A percentile compares a stretch with the other conserved stretches of the same genome.
Evolutionary conservation across 1,284 basidiomycete species (phyloP).

Genomic region (Phlebopus sp.): DNA sequence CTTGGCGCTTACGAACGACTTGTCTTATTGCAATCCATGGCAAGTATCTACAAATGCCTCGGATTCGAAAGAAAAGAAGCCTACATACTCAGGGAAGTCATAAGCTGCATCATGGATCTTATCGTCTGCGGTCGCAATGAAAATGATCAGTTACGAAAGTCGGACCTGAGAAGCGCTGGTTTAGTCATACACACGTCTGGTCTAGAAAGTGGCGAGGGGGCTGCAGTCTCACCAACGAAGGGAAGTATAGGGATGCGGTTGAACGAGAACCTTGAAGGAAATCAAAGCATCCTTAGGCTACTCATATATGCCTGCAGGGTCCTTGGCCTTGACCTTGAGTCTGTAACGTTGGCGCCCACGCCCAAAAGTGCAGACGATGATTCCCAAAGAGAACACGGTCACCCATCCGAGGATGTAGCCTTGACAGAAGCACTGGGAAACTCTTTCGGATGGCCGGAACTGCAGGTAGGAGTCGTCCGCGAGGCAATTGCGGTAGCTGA

Average conservation of each 20-base stretch:
- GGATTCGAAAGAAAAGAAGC: conserved; percentile 85
- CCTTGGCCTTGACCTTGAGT: conserved; percentile 76
- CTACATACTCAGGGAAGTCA: conserved; percentile 78
- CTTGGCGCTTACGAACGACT: conserved; percentile 76
- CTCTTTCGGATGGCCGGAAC: conserved; percentile 87
- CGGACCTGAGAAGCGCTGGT: conserved; percentile 43
- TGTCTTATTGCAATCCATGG: conserved; percentile 63
- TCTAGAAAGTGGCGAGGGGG: conserved; percentile 26
- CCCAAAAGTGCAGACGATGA: conserved; percentile 16
- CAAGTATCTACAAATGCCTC: conserved; percentile 72
- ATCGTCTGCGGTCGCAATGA: conserved; percentile 78
- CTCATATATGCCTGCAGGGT: conserved; percentile 73
- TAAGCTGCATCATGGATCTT: conserved; percentile 77
- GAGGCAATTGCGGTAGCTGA: conserved; percentile 91
- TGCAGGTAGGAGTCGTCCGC: conserved; percentile 87
- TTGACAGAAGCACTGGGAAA: conserved; percentile 38
- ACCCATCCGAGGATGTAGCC: conserved; percentile 17
- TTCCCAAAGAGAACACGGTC: conserved; percentile 35
- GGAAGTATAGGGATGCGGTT: conserved; percentile 66
- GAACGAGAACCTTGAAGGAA: conserved; percentile 74
- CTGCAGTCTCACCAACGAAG: conserved; percentile 35
- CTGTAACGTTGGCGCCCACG: conserved; percentile 53
- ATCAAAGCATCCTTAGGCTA: conserved; percentile 71
- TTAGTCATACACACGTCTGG: conserved; percentile 38
- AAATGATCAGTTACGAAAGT: conserved; percentile 39